A percentile compares a stretch with the other conserved stretches of the same genome.
These are phyloP conservation scores for Wickerhamomyces strasburgensis DNA, from an alignment of 805 yeast genomes.

Conservation along the genomic window DNA sequence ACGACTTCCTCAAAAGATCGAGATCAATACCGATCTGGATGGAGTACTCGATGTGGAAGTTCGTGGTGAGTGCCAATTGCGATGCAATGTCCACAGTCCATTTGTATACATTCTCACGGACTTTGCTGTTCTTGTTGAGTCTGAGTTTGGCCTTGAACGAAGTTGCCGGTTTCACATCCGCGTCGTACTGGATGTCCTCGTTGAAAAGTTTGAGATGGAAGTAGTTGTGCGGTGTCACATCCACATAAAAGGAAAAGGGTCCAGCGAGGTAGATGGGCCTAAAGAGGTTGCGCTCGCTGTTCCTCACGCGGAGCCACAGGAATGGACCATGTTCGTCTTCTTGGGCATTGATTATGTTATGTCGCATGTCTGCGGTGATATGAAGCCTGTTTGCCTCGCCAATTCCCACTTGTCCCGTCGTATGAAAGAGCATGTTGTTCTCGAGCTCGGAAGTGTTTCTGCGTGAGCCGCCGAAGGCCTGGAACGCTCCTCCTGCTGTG, in stretches of 20 bases:
- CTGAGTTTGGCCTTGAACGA: conserved; percentile 52
- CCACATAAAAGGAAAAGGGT: conserved; percentile 82
- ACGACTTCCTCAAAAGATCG: conserved; percentile 14
- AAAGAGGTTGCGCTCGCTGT: conserved; percentile 64
- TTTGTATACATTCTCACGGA: conserved; percentile 35
- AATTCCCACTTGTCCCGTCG: conserved; percentile 12
- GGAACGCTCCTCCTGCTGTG: no score
- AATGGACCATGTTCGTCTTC: conserved; percentile 13
- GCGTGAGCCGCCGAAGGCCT: background rate
- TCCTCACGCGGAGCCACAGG: conserved; percentile 54
- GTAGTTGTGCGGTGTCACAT: conserved; percentile 66
- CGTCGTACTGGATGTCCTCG: conserved; percentile 40
- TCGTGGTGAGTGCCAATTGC: conserved; percentile 69
- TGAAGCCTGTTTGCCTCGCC: conserved; percentile 20
- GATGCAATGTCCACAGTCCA: conserved; percentile 83
- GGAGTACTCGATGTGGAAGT: conserved; percentile 65
- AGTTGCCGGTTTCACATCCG: conserved; percentile 68
- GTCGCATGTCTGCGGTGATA: conserved; percentile 2
- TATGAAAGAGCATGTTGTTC: conserved; percentile 10
- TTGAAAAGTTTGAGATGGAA: conserved; percentile 39
- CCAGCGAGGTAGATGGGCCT: conserved; percentile 87
- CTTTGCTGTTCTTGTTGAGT: conserved; percentile 40
- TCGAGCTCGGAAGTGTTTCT: no score
- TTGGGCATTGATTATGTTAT: background rate
- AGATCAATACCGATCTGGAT: conserved; percentile 50